Base-by-base conservation (phyloP, 2,329 filamentous ascomycete species). In the Cercospora nicotianae region DNA sequence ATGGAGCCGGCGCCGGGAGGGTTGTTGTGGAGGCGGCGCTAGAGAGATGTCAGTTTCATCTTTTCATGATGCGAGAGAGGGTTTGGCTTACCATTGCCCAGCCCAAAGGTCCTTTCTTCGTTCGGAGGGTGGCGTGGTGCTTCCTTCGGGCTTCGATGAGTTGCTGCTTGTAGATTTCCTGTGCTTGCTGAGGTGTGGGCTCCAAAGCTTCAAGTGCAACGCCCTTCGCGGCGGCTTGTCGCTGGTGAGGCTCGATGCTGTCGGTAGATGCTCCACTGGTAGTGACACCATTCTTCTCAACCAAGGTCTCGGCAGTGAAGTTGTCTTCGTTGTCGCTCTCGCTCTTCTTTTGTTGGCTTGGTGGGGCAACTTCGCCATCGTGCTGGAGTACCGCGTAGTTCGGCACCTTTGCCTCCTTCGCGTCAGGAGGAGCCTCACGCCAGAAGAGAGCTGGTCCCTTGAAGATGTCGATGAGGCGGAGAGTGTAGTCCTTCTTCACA, bases 401-500 rank as follows among this genome's bases (percentile, higher is more conserved):
- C 28, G 72, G 68, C 23, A 78, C 73, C 23, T 48, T 73, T 68
- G 53, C 72, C 74, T 33, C 75, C 74, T 51, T 64, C 68, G 71
- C 75, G 74, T 42, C 77, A 57, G 33, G 60, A 64, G 12, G 70
- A 70, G 63, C 76, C 69, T 16, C 64, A 28, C 64, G 65, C 45
- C 62, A 67, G 60, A 72, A 67, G 6, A 81, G 72, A 7, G 78
- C 66, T 23, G 77, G 77, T 0, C 87, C 87, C 16, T 83, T 76
- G 67, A 83, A 72, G 65, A 89, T 79, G 68, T 89, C 82, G 75
- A 81, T 89, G 77, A 81, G 78, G 70, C 83, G 83, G 68, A 91
- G 79, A 73, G 86, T 79, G 85, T 87, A 86, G 79, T 91, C 87
- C 71, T 89, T 83, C 78, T 84, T 79, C 77, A 90, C 79, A 72